phyloP scores from a whole-genome alignment of 495 filamentous ascomycete species.

The Astrothelium macrocarpum region DNA sequence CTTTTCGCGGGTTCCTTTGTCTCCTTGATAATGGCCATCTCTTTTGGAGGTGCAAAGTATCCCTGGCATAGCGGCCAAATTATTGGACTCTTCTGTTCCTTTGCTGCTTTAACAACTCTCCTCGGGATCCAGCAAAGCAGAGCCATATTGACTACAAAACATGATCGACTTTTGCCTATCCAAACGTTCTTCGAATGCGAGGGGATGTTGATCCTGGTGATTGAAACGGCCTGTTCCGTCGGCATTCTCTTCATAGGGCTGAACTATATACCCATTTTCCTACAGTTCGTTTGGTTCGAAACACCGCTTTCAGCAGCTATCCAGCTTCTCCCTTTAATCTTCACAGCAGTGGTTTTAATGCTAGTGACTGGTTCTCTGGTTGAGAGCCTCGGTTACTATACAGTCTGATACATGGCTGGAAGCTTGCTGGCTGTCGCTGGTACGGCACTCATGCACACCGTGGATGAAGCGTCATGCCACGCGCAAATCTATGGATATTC shows the following conservation, averaged over 20 bases:
- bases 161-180: background rate
- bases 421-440: background rate
- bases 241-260: background rate
- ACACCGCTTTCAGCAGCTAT: slow-evolving; percentile 1
- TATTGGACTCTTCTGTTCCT: slow-evolving; percentile 1
- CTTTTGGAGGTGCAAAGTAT: background rate
- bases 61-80: background rate
- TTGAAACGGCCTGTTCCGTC: background rate
- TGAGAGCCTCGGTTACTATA: background rate
- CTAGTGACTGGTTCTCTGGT: background rate
- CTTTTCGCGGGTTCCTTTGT: slow-evolving; percentile 2
- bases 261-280: slow-evolving; percentile 1
- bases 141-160: background rate
- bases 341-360: background rate
- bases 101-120: background rate
- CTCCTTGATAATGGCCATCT: background rate
- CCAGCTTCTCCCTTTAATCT: background rate
- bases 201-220: background rate
- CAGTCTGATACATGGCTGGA: background rate
- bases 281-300: background rate
- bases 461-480: background rate
- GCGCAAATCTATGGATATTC: background rate
- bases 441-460: background rate
- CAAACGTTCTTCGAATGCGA: background rate
- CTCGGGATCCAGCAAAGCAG: background rate